These are phyloP conservation scores for Apiospora pterosperma DNA, from an alignment of 2,329 filamentous ascomycete species.

Conservation along the genomic window DNA sequence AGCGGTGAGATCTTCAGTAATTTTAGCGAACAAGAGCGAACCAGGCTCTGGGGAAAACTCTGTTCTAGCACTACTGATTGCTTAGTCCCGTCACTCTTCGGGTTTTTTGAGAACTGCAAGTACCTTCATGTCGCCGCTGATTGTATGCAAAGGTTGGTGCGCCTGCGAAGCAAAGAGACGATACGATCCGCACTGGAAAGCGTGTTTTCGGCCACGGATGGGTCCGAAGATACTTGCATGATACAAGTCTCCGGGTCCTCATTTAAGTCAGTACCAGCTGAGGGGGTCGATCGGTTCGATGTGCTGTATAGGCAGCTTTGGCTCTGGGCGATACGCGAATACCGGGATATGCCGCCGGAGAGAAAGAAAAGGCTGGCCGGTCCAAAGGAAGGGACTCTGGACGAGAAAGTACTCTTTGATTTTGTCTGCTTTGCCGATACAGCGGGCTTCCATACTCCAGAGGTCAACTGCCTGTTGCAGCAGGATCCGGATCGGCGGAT, in stretches of 20 bases:
- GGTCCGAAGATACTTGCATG: background rate
- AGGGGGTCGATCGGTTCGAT: background rate
- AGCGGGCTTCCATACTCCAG: background rate
- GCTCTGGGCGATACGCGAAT: background rate
- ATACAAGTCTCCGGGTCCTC: background rate
- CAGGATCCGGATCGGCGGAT: background rate
- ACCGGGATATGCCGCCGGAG: background rate
- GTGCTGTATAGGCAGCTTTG: background rate
- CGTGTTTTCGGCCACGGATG: background rate
- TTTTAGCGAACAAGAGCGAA: background rate
- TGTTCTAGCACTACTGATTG: background rate
- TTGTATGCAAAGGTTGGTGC: background rate
- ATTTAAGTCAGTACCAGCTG: background rate
- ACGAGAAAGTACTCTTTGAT: background rate
- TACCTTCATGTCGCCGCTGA: background rate
- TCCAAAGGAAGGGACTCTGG: background rate
- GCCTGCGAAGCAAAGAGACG: background rate
- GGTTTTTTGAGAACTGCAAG: background rate
- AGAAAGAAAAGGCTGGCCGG: background rate
- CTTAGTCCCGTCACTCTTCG: background rate
- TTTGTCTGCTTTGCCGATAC: background rate
- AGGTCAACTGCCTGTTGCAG: background rate
- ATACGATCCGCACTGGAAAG: background rate
- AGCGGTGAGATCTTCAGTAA: background rate
- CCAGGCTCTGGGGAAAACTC: background rate